A percentile compares a stretch with the other conserved stretches of the same genome.
phyloP scores from a whole-genome alignment of 1,139 yeast genomes.

The Blastobotrys elegans region DNA sequence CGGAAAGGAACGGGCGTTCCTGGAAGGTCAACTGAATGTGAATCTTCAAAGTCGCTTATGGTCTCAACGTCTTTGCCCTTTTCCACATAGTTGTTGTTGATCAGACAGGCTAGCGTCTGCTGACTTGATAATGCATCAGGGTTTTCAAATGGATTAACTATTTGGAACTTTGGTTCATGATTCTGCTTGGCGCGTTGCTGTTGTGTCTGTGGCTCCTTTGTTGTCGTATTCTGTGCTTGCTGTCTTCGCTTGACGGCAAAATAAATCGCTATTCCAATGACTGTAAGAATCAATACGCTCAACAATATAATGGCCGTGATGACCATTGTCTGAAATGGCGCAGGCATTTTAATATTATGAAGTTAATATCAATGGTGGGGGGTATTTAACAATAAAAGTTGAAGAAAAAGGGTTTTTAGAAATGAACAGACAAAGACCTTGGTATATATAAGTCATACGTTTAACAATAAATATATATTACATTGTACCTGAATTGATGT shows the following conservation, averaged over 20 bases:
- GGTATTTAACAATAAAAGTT: too few relatives aligned
- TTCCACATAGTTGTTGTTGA: neutral
- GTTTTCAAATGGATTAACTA: constrained; percentile 1
- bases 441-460: too few relatives aligned
- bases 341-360: neutral
- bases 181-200: neutral
- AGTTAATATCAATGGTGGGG: too few relatives aligned
- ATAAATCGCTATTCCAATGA: neutral
- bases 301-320: neutral
- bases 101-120: neutral
- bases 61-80: neutral
- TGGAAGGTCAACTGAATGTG: neutral
- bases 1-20: constrained; percentile 3
- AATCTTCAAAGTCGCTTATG: constrained; percentile 2
- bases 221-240: neutral
- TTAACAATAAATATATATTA: too few relatives aligned
- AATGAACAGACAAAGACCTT: too few relatives aligned
- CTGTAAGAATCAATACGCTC: neutral
- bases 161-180: neutral
- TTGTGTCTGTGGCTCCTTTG: neutral
- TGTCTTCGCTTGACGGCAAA: neutral
- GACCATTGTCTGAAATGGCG: neutral
- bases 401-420: too few relatives aligned
- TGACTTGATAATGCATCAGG: neutral
- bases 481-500: too few relatives aligned